These are phyloP conservation scores for Coniella vitis DNA, from an alignment of 2,329 filamentous ascomycete genomes.

Conservation along the genomic window DNA sequence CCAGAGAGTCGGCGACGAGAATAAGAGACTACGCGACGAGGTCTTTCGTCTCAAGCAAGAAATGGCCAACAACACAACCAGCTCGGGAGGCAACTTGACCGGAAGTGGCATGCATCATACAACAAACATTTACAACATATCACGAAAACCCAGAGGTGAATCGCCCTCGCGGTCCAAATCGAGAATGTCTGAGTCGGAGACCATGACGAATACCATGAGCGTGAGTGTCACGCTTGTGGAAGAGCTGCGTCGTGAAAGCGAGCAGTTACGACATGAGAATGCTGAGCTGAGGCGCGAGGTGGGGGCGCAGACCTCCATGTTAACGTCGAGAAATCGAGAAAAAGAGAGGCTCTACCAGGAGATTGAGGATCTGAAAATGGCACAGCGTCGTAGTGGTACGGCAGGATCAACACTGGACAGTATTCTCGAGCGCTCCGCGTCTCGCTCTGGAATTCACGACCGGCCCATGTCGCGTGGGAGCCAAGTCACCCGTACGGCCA, in stretches of 20 bases:
- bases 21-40: slow-evolving; percentile 76
- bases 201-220: slow-evolving; percentile 46
- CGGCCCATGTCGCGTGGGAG: slow-evolving; percentile 71
- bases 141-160: slow-evolving; percentile 42
- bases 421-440: slow-evolving; percentile 89
- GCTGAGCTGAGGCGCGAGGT: slow-evolving; percentile 87
- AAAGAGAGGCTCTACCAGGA: slow-evolving; percentile 93
- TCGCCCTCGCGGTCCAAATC: slow-evolving; percentile 46
- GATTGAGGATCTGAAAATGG: slow-evolving; percentile 92
- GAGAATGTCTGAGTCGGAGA: slow-evolving; percentile 43
- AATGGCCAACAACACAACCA: slow-evolving; percentile 27
- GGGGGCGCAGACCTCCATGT: slow-evolving; percentile 92
- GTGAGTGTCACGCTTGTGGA: slow-evolving; percentile 58
- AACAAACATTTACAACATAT: slow-evolving; percentile 61
- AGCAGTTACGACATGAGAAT: slow-evolving; percentile 84
- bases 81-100: slow-evolving; percentile 16
- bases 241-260: slow-evolving; percentile 62
- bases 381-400: slow-evolving; percentile 63
- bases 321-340: slow-evolving; percentile 91
- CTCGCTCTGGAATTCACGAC: slow-evolving; percentile 62
- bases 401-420: slow-evolving; percentile 71
- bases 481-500: slow-evolving; percentile 54
- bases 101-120: slow-evolving; percentile 43
- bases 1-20: slow-evolving; percentile 72
- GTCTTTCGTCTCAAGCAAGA: slow-evolving; percentile 65